phyloP scores from a whole-genome alignment of 2,329 filamentous ascomycete species.

The Calycina herbarum region DNA sequence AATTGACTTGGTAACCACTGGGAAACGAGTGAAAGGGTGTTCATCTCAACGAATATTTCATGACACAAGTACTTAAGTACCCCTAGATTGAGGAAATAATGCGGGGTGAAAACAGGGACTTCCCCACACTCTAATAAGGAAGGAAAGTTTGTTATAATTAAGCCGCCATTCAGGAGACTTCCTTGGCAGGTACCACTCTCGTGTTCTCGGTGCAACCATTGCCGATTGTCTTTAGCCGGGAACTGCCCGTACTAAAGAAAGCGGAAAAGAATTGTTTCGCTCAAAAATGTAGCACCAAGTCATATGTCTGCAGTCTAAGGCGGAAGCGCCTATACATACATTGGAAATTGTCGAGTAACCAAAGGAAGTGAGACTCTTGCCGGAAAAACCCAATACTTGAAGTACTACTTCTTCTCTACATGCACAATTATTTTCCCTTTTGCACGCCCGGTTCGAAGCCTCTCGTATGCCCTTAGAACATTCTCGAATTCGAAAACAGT shows the following conservation, averaged over 20 bases:
- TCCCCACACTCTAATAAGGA: background rate
- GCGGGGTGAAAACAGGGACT: background rate
- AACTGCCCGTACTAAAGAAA: too few species aligned
- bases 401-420: conserved; percentile 6
- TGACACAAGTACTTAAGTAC: background rate
- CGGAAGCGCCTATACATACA: too few species aligned
- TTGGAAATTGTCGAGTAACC: too few species aligned
- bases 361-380: too few species aligned
- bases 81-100: background rate
- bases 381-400: too few species aligned
- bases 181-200: background rate
- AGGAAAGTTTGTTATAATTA: background rate
- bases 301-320: too few species aligned
- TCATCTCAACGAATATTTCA: background rate
- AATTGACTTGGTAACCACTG: background rate
- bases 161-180: background rate
- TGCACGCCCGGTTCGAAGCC: conserved; percentile 54
- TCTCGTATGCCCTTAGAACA: conserved; percentile 56
- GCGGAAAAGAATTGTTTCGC: too few species aligned
- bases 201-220: background rate
- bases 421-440: conserved; percentile 57
- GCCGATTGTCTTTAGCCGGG: too few species aligned
- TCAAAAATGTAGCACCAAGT: too few species aligned
- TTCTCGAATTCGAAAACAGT: conserved; percentile 54
- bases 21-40: background rate